phyloP scores from a whole-genome alignment of 176 grass and related monocot genomes.

The Elymus sibiricus region DNA sequence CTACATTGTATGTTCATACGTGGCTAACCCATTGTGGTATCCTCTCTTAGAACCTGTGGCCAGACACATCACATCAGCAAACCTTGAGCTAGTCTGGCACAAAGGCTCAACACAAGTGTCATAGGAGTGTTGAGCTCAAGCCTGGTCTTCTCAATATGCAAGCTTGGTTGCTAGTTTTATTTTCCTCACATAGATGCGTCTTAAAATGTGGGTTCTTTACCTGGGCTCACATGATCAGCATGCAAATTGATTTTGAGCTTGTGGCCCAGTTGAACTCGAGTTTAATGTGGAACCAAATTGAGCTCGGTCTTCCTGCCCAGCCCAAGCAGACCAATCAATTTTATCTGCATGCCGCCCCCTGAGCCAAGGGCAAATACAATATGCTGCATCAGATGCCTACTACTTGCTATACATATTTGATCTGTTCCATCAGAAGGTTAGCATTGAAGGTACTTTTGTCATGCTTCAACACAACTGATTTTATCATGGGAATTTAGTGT shows the following conservation, averaged over 20 bases:
- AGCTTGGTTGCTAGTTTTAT: background rate
- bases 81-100: background rate
- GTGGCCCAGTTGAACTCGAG: background rate
- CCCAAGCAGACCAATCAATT: background rate
- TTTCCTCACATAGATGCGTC: background rate
- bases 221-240: background rate
- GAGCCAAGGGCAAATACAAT: constrained; percentile 80
- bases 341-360: constrained; percentile 56
- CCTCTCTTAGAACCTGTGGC: background rate
- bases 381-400: constrained; percentile 97
- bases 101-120: background rate
- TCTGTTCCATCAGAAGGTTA: constrained; percentile 52
- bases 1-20: background rate
- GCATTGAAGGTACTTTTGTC: constrained; percentile 49
- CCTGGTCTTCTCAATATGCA: background rate
- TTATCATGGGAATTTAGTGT: background rate
- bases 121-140: background rate
- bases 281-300: background rate
- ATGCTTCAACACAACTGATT: background rate
- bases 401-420: constrained; percentile 90
- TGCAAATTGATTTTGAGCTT: background rate
- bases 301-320: constrained; percentile 1
- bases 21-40: background rate
- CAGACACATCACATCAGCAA: background rate
- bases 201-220: background rate